Conservation (phyloP, 495 filamentous ascomycete genomes). For the Trichoderma gamsii region DNA sequence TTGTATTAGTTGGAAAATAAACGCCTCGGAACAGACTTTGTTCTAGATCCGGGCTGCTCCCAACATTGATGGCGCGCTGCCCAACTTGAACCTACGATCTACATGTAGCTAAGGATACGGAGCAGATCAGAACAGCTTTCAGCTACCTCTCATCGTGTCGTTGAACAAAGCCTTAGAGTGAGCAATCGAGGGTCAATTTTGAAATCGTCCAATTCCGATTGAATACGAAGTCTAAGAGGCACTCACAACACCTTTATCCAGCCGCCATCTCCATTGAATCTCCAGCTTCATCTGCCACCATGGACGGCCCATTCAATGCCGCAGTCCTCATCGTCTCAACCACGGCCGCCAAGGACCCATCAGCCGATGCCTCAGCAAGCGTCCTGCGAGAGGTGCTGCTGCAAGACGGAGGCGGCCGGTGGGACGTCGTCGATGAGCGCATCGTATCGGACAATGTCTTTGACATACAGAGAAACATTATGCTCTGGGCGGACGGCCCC, state of each 20-base stretch:
- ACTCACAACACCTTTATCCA: constrained; percentile 15
- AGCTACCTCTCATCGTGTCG: too few relatives aligned
- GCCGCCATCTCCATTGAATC: background rate
- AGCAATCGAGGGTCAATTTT: too few relatives aligned
- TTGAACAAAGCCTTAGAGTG: too few relatives aligned
- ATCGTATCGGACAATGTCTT: constrained; percentile 77
- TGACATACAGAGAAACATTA: constrained; percentile 68
- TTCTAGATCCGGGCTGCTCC: too few relatives aligned
- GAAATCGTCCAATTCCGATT: background rate
- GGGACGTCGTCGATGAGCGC: constrained; percentile 58
- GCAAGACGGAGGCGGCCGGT: constrained; percentile 54
- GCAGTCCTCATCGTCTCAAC: constrained; percentile 88
- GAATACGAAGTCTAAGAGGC: background rate
- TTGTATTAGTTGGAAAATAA: too few relatives aligned
- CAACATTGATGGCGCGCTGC: too few relatives aligned
- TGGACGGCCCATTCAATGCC: constrained; percentile 43
- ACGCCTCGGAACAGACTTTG: too few relatives aligned
- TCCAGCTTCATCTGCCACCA: background rate
- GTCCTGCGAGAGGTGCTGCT: constrained; percentile 63
- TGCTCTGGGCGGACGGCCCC: constrained; percentile 59
- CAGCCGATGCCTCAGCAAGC: constrained; percentile 64
- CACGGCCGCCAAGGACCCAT: constrained; percentile 78
- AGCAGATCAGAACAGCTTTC: too few relatives aligned
- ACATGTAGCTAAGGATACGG: too few relatives aligned
- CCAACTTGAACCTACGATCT: too few relatives aligned